Evolutionary conservation across 2,329 filamentous ascomycete genomes (phyloP).

Genomic region (Colletotrichum lini): DNA sequence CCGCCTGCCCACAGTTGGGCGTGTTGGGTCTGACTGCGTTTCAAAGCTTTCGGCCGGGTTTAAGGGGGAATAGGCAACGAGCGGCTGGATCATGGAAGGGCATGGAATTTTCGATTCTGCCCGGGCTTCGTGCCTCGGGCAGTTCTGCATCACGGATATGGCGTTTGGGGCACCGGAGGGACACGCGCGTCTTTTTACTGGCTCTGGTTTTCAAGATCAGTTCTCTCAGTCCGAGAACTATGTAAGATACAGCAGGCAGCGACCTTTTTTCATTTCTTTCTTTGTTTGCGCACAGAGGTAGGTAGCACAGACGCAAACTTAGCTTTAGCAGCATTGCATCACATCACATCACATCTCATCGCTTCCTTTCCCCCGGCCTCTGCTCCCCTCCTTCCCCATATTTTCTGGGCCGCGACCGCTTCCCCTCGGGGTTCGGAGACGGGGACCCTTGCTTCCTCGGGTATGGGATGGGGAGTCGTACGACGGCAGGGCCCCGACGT

Average conservation of each 20-base stretch:
- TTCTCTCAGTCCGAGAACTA: not conserved
- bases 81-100: not conserved
- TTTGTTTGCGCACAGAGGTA: not conserved
- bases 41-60: constrained; percentile 2
- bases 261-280: not conserved
- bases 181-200: not conserved
- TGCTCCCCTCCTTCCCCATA: constrained; percentile 1
- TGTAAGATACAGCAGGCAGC: constrained; percentile 7
- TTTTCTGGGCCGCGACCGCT: constrained; percentile 28
- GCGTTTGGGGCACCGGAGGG: constrained; percentile 23
- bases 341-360: not conserved
- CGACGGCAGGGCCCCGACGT: constrained; percentile 25
- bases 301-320: not conserved
- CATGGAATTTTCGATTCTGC: constrained; percentile 1
- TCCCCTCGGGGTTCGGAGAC: constrained; percentile 37
- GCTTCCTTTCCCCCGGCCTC: constrained; percentile 27
- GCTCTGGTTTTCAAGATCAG: not conserved
- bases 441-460: constrained; percentile 16
- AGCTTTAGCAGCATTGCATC: not conserved
- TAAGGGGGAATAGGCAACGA: not conserved
- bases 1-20: not conserved
- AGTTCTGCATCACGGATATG: constrained; percentile 30
- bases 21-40: not conserved
- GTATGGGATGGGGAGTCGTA: constrained; percentile 35
- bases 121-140: constrained; percentile 1